Evolutionary conservation across 2,329 filamentous ascomycete genomes (phyloP).

Genomic region (Paecilomyces fulvus): DNA sequence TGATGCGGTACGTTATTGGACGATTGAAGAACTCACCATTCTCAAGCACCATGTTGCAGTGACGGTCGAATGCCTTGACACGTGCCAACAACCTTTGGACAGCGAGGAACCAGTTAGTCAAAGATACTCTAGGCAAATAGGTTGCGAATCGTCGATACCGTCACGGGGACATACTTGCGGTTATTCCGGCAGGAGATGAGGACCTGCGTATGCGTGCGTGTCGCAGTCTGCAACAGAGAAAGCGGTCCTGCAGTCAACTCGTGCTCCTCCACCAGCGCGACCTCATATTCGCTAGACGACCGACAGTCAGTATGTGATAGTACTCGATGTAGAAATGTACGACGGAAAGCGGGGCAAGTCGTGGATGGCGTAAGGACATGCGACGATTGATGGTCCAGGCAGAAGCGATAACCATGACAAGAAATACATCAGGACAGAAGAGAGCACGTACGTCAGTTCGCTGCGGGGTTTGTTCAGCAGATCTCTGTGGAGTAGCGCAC

Average conservation of each 20-base stretch:
- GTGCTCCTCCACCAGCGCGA: conserved; percentile 70
- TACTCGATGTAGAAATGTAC: conserved; percentile 8
- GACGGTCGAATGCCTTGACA: conserved; percentile 96
- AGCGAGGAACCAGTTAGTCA: background rate
- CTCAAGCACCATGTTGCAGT: conserved; percentile 98
- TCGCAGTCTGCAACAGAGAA: conserved; percentile 93
- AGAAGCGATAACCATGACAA: background rate
- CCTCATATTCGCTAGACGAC: conserved; percentile 70
- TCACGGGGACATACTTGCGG: conserved; percentile 53
- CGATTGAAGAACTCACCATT: conserved; percentile 38
- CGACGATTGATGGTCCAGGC: background rate
- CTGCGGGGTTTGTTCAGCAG: conserved; percentile 79
- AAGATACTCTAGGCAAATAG: background rate
- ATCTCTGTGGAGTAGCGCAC: conserved; percentile 53
- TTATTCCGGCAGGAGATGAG: conserved; percentile 98
- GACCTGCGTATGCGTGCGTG: conserved; percentile 88
- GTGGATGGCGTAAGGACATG: background rate
- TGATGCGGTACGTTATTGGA: background rate
- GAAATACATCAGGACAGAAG: background rate
- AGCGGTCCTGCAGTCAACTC: conserved; percentile 73
- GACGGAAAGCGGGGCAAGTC: conserved; percentile 8
- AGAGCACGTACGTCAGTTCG: conserved; percentile 70
- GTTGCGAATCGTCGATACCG: background rate
- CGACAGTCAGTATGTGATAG: background rate
- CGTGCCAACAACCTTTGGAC: conserved; percentile 64